Conservation (phyloP, 2,329 filamentous ascomycete species). For the Phyllachora maydis region DNA sequence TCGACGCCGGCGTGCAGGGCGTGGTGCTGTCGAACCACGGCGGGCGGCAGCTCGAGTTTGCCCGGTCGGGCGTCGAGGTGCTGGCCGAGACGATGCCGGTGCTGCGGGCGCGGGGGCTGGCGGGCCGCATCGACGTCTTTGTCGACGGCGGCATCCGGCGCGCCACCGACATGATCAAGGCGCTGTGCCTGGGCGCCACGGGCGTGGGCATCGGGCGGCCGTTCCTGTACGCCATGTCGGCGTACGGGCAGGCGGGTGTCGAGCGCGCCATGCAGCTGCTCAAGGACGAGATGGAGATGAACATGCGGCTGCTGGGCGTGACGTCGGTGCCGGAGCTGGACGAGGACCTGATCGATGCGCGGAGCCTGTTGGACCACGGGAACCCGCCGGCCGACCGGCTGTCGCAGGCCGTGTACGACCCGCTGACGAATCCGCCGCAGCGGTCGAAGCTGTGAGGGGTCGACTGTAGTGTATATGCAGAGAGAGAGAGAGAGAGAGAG, state of each 20-base stretch:
- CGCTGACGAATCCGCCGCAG: constrained; percentile 27
- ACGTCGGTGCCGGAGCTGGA: constrained; percentile 56
- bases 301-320: constrained; percentile 84
- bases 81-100: constrained; percentile 87
- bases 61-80: constrained; percentile 73
- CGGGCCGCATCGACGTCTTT: constrained; percentile 67
- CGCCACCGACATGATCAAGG: constrained; percentile 89
- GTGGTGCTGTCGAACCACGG: constrained; percentile 95
- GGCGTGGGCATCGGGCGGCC: constrained; percentile 88
- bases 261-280: constrained; percentile 82
- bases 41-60: constrained; percentile 81
- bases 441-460: constrained; percentile 30
- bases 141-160: constrained; percentile 81
- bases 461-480: too few species aligned
- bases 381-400: constrained; percentile 26
- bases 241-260: constrained; percentile 73
- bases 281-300: constrained; percentile 97
- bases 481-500: too few species aligned
- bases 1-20: constrained; percentile 63
- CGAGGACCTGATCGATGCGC: constrained; percentile 58
- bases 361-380: constrained; percentile 39
- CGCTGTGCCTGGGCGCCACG: constrained; percentile 74
- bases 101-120: constrained; percentile 50
- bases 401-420: constrained; percentile 28
- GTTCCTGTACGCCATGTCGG: constrained; percentile 90